Conservation (phyloP, 1,284 basidiomycete species). For the Tilletia walkeri region DNA sequence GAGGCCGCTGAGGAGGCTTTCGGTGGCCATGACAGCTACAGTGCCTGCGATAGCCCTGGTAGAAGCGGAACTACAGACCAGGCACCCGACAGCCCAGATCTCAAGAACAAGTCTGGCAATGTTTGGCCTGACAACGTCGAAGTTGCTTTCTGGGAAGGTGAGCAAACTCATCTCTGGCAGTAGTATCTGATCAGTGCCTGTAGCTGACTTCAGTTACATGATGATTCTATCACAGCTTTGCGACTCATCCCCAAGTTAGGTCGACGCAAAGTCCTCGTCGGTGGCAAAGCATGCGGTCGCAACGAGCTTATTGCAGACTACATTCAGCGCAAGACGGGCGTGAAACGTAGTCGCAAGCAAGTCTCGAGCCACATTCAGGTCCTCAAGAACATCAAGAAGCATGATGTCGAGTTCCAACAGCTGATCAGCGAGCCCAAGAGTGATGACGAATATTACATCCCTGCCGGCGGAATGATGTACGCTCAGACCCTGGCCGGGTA, state of each 20-base stretch:
- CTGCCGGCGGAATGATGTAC: conserved; percentile 56
- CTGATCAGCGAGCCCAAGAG: conserved; percentile 51
- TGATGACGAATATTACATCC: conserved; percentile 55
- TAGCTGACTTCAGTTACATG: not conserved
- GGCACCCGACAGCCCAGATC: conserved; percentile 20
- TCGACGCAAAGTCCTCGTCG: conserved; percentile 59
- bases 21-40: conserved; percentile 8
- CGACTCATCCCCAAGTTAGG: conserved; percentile 58
- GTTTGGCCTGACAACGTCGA: conserved; percentile 59
- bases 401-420: conserved; percentile 55
- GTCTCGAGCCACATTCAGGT: conserved; percentile 57
- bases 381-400: conserved; percentile 54
- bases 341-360: conserved; percentile 53
- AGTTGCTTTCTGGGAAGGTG: conserved; percentile 57
- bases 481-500: conserved; percentile 52
- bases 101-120: conserved; percentile 52
- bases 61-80: conserved; percentile 1
- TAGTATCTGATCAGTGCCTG: not conserved
- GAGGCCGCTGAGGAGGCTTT: conserved; percentile 28
- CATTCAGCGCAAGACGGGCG: conserved; percentile 58
- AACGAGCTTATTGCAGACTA: conserved; percentile 62
- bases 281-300: conserved; percentile 60
- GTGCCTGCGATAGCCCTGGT: not conserved
- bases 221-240: conserved; percentile 44
- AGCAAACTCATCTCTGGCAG: conserved; percentile 20